Conservation (phyloP, 345 rosid genomes). For the Gossypium raimondii region DNA sequence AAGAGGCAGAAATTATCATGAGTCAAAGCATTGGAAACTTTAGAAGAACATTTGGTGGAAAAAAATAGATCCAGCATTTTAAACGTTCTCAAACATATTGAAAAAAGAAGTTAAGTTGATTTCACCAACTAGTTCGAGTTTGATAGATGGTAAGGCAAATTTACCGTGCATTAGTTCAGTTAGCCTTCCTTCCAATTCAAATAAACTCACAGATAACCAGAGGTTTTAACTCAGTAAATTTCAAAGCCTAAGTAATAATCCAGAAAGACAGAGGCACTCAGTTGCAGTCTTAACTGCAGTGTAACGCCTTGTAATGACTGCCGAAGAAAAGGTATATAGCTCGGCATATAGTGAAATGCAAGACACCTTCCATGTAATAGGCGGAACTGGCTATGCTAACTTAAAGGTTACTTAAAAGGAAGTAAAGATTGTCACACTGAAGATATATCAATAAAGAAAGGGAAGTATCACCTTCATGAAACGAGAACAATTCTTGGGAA, state of each 20-base stretch:
- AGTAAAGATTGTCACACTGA: not conserved
- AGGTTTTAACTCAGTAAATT: not conserved
- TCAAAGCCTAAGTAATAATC: not conserved
- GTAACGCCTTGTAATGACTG: not conserved
- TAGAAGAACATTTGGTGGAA: not conserved
- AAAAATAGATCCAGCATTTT: not conserved
- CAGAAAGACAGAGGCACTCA: not conserved
- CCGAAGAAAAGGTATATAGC: not conserved
- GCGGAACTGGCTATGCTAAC: not conserved
- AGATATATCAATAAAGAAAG: conserved; percentile 14
- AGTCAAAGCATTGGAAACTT: not conserved
- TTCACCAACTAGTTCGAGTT: not conserved
- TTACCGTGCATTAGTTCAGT: not conserved
- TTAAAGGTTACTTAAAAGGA: not conserved
- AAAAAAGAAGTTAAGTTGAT: not conserved
- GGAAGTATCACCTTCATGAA: conserved; percentile 46
- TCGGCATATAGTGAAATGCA: not conserved
- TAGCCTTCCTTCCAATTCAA: not conserved
- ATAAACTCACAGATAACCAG: not conserved
- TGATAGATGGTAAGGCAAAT: not conserved
- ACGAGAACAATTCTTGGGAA: conserved; percentile 61
- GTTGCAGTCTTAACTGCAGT: not conserved
- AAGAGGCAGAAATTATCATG: not conserved
- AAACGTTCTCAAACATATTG: not conserved
- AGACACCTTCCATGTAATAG: not conserved